These are phyloP conservation scores for Sphaerostilbella broomeana DNA, from an alignment of 2,329 filamentous ascomycete species.

Conservation along the genomic window DNA sequence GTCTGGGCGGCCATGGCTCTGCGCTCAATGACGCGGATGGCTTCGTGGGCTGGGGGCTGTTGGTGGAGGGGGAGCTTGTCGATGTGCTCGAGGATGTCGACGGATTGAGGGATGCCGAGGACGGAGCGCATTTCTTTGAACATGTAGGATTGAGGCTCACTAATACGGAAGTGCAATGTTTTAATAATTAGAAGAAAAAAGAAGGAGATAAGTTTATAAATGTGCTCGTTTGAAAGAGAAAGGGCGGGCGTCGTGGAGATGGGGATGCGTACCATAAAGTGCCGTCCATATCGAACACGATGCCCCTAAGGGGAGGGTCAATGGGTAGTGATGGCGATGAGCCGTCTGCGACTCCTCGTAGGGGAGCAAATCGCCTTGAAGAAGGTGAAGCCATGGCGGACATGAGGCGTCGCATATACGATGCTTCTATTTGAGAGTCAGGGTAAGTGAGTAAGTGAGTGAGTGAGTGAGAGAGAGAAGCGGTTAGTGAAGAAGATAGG, in stretches of 20 bases:
- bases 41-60: slow-evolving; percentile 60
- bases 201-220: background rate
- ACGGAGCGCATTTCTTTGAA: slow-evolving; percentile 77
- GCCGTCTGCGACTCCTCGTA: slow-evolving; percentile 32
- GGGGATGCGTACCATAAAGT: slow-evolving; percentile 81
- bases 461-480: slow-evolving; percentile 20
- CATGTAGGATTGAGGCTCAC: slow-evolving; percentile 92
- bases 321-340: slow-evolving; percentile 24
- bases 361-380: slow-evolving; percentile 49
- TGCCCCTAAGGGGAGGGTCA: slow-evolving; percentile 46
- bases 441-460: background rate
- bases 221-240: too few relatives aligned
- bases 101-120: slow-evolving; percentile 62
- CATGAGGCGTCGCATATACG: slow-evolving; percentile 7
- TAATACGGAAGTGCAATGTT: too few relatives aligned
- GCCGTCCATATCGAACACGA: slow-evolving; percentile 91
- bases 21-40: slow-evolving; percentile 74
- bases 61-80: slow-evolving; percentile 57
- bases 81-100: slow-evolving; percentile 87
- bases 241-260: too few relatives aligned
- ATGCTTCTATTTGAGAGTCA: background rate
- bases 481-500: background rate
- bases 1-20: slow-evolving; percentile 71
- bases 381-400: slow-evolving; percentile 36
- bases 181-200: background rate